Conservation (phyloP, 192 early-diverging fungal species). For the Linnemannia exigua region DNA sequence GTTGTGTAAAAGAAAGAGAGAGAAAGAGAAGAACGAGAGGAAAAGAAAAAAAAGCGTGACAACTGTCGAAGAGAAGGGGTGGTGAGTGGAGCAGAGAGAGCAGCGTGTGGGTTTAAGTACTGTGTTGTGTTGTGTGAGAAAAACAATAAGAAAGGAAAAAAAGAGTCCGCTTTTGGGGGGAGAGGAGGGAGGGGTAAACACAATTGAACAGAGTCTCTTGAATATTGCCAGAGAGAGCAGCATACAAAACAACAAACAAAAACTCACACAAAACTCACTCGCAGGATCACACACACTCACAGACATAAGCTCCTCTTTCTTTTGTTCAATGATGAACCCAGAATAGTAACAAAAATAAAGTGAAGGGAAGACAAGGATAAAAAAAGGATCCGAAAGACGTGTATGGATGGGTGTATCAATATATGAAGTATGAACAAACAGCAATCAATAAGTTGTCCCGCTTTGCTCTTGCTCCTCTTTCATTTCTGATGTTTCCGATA, state of each 20-base stretch:
- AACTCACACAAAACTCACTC: neutral
- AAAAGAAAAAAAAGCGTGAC: neutral
- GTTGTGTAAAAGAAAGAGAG: neutral
- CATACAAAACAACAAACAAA: neutral
- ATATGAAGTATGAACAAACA: no score
- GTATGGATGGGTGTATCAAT: neutral
- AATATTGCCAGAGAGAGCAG: neutral
- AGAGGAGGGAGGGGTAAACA: no score
- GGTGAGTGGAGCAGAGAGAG: neutral
- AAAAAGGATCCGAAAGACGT: neutral
- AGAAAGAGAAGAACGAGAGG: neutral
- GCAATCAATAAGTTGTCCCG: no score
- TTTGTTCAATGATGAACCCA: neutral
- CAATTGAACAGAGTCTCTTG: no score
- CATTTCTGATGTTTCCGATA: no score
- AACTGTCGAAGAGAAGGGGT: neutral
- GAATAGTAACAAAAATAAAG: neutral
- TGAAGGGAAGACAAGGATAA: neutral
- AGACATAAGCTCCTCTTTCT: neutral
- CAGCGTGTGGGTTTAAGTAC: neutral
- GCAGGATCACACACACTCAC: neutral
- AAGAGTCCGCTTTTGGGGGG: neutral
- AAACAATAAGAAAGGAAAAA: neutral
- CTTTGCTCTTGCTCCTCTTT: no score
- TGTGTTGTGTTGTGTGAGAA: neutral